Base-by-base conservation (phyloP, 495 filamentous ascomycete genomes). In the Penicillium riverlandense region DNA sequence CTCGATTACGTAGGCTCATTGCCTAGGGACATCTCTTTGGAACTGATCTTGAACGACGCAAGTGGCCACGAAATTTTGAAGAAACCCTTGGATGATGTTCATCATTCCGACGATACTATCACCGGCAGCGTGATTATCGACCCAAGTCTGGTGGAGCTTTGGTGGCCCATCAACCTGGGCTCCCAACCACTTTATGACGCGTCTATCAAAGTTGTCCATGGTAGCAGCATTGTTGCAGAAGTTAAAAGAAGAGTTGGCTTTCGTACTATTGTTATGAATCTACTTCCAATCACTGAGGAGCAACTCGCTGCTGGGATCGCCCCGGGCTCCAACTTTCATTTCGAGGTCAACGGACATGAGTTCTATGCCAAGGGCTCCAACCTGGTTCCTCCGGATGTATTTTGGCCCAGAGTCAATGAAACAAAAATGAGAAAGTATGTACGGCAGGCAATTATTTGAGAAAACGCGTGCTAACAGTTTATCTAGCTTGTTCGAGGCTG, bases 291-390 rank as follows among this genome's bases (percentile, higher is more conserved):
- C 37, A 78, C 79, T 2, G 70, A 78, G 0, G 68, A 65, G 0
- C 77, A 84, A 44, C 44, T 80, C 4, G 67, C 71, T 1, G 63
- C 66, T 38, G 81, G 81, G 3, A 74, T 82, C 30, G 75, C 77
- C n/a, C 76, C 77, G 0, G 81, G 80, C 4, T 77, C 75, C 29
- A 79, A 83, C 47, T 85, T 79, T 75, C 79, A 84, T 53, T 85
- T 85, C 44, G 79, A 84, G 51, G 67, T 84, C 35, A 85, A 85
- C 41, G 81, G 82, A 6, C 74, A 78, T 39, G 76, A 80, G 14
- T 83, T 85, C 49, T 85, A 83, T 49, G 80, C 78, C 1, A 84
- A 85, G 46, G 80, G 79, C n/a, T 78, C 73, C 27, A 84, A 84
- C 41, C 74, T 84, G 42, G 82, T 85, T 44, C 81, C 82, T 0